Conservation (phyloP, 2,329 filamentous ascomycete species). For the Pseudogymnoascus sp. region DNA sequence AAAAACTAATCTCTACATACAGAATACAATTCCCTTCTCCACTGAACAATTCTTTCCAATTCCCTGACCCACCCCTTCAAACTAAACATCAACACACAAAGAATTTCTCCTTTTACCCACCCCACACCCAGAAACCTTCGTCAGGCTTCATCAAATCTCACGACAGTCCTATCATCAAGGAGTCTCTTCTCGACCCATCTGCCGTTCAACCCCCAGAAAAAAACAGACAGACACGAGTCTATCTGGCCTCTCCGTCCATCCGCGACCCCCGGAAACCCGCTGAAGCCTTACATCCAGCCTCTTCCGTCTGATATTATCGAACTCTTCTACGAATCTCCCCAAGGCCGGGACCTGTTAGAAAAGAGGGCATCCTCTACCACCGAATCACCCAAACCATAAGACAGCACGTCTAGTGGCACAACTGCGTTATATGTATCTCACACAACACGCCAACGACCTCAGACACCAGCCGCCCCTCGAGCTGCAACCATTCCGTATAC, state of each 20-base stretch:
- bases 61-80: conserved; percentile 4
- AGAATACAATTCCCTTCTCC: conserved; percentile 7
- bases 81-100: conserved; percentile 1
- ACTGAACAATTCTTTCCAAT: conserved; percentile 8
- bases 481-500: conserved; percentile 95
- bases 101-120: neutral
- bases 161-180: neutral
- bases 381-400: conserved; percentile 20
- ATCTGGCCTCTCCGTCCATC: conserved; percentile 12
- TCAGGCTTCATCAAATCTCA: neutral
- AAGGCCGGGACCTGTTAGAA: conserved; percentile 4
- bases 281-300: conserved; percentile 6
- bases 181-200: neutral
- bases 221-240: conserved; percentile 1
- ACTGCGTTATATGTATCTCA: conserved; percentile 33
- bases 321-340: conserved; percentile 8
- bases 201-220: neutral
- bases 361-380: conserved; percentile 20
- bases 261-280: conserved; percentile 8
- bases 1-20: conserved; percentile 5
- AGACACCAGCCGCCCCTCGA: conserved; percentile 87
- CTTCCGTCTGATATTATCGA: conserved; percentile 10
- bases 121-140: neutral
- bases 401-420: conserved; percentile 27
- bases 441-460: conserved; percentile 69